phyloP scores from a whole-genome alignment of 495 filamentous ascomycete species.

The Bathelium albidoporum region DNA sequence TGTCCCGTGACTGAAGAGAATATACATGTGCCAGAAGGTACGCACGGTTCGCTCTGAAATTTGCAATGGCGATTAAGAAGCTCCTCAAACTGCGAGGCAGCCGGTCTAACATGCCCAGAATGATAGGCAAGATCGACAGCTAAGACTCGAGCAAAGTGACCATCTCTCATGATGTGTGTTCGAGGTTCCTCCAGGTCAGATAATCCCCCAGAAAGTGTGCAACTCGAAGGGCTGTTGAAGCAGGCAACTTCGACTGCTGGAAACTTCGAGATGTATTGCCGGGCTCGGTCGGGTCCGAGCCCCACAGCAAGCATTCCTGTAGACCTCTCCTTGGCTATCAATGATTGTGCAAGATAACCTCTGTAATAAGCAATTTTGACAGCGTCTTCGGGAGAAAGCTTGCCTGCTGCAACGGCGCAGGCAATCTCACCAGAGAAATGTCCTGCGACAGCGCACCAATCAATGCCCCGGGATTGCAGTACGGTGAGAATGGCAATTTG shows the following conservation, averaged over 20 bases:
- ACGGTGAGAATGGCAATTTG: conserved; percentile 20
- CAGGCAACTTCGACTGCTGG: neutral
- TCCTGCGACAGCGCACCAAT: conserved; percentile 37
- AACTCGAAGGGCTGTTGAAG: neutral
- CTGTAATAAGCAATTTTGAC: conserved; percentile 34
- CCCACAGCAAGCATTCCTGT: neutral
- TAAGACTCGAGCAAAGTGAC: neutral
- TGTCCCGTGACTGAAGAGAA: neutral
- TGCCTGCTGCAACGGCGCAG: conserved; percentile 48
- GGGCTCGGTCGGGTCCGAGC: neutral
- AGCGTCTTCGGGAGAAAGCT: conserved; percentile 36
- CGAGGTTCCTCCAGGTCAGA: neutral
- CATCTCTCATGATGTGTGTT: neutral
- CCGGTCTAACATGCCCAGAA: neutral
- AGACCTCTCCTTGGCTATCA: neutral
- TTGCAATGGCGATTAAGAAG: neutral
- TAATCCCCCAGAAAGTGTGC: neutral
- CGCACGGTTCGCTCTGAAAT: neutral
- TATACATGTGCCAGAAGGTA: neutral
- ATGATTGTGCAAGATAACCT: conserved; percentile 12
- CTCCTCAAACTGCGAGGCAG: neutral
- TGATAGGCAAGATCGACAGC: neutral
- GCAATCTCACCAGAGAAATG: conserved; percentile 58
- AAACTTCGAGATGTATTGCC: neutral
- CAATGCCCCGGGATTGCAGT: conserved; percentile 21